phyloP scores from a whole-genome alignment of 768 basidiomycete genomes.

The Russula dissimulans region DNA sequence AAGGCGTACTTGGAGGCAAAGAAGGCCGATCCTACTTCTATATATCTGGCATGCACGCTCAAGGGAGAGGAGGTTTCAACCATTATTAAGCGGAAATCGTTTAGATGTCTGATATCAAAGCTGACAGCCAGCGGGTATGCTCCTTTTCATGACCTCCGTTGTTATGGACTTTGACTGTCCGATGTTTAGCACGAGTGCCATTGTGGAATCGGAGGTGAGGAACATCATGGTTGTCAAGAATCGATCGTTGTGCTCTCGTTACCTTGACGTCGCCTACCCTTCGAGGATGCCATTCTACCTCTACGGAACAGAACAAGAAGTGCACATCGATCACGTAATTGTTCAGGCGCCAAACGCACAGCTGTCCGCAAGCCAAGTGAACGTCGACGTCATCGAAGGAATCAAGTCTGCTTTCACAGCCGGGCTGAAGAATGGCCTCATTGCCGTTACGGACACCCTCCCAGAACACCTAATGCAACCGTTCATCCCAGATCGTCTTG shows the following conservation, averaged over 20 bases:
- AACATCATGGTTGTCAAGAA: conserved; percentile 28
- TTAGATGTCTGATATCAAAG: conserved; percentile 13
- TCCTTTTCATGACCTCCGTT: not conserved
- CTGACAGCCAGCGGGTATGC: conserved; percentile 10
- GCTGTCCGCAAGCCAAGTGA: conserved; percentile 18
- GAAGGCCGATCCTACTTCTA: conserved; percentile 14
- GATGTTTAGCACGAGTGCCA: conserved; percentile 8
- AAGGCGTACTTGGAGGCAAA: conserved; percentile 18
- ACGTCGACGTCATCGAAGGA: conserved; percentile 10
- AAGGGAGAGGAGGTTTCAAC: conserved; percentile 13
- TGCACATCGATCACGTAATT: conserved; percentile 31
- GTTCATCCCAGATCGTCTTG: not conserved
- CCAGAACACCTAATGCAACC: conserved; percentile 22
- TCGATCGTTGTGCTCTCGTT: conserved; percentile 24
- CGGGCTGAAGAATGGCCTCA: conserved; percentile 16
- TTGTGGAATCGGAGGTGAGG: conserved; percentile 17
- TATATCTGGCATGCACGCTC: conserved; percentile 21
- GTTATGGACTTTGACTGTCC: not conserved
- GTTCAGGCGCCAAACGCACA: conserved; percentile 21
- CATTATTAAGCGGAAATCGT: conserved; percentile 1
- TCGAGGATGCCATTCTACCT: conserved; percentile 33
- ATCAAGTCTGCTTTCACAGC: not conserved
- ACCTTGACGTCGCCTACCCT: conserved; percentile 27
- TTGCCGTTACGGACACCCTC: conserved; percentile 15
- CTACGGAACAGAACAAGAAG: conserved; percentile 27